Evolutionary conservation across 805 yeast species (phyloP), one percentile per base, ranked within the genome.

Genomic region (Suhomyces vadensis): DNA sequence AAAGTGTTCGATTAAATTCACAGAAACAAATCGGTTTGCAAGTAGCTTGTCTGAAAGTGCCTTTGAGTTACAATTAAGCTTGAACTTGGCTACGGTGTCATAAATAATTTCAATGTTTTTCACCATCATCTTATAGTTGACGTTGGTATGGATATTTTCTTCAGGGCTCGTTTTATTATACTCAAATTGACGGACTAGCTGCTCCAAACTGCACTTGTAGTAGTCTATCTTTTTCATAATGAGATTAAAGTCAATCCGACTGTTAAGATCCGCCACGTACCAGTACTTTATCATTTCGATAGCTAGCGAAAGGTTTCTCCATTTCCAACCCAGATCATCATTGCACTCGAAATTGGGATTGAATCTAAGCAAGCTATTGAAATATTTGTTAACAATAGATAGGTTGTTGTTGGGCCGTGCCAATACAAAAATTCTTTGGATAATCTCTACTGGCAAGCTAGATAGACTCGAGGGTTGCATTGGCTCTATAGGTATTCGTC

Each of bases 371-470:
- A 57, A 43, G 7, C 60, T 54, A 31, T 62, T 48, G 8, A 77
- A 47, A 13, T 43, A 39, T 35, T 53, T 61, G 45, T 67, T 69
- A 1, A 64, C 57, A 10, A 69, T 54, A 0, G 76, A 70, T 4
- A 78, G 59, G 3, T 44, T 46, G 42, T 67, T 67, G 13, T 42
- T 27, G 7, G 66, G 56, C 1, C 71, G 72, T 2, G 75, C 57
- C n/a, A 50, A 48, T 2, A 67, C 52, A 51, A 74, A 71, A 7
- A 79, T 66, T 31, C 54, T 54, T 20, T 59, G 65, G 2, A 77
- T 46, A 2, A 79, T 42, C 44, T 78, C 81, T 2, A 55, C 42
- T 1, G 83, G 82, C 9, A 78, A 56, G 10, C 56, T 53, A 29
- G 64, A 65, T 8, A 74, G 46, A 20, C 33, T 22, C 23, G 40